Conservation (phyloP, 176 grass and related monocot species). For the Lolium rigidum region DNA sequence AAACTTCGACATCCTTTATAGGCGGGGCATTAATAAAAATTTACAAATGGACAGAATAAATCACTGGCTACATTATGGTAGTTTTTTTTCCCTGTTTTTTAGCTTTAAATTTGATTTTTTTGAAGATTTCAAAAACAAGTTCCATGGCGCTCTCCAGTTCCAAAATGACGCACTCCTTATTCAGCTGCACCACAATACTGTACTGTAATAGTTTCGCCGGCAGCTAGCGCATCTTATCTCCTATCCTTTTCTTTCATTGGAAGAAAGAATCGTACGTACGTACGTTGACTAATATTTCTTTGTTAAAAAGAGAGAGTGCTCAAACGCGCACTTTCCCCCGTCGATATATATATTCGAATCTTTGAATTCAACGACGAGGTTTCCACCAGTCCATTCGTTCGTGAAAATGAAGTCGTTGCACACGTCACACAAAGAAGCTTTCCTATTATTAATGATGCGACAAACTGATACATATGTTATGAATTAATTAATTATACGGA, state of each 20-base stretch:
- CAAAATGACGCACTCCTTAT: too few species aligned
- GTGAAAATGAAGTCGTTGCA: slow-evolving; percentile 9
- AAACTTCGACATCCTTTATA: too few species aligned
- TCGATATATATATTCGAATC: slow-evolving; percentile 19
- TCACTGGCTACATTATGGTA: too few species aligned
- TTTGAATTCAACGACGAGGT: slow-evolving; percentile 26
- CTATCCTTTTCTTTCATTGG: slow-evolving; percentile 49
- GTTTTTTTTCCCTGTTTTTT: too few species aligned
- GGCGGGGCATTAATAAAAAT: too few species aligned
- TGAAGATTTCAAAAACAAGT: too few species aligned
- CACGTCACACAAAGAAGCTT: slow-evolving; percentile 10
- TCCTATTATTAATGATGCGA: not conserved
- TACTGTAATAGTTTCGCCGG: not conserved
- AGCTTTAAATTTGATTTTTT: too few species aligned
- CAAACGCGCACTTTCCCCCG: slow-evolving; percentile 12
- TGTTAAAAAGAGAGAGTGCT: not conserved
- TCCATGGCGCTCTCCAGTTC: too few species aligned
- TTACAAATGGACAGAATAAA: too few species aligned
- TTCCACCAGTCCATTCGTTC: not conserved
- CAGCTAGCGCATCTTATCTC: not conserved
- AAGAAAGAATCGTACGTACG: slow-evolving; percentile 59
- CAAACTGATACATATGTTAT: not conserved
- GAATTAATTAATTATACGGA: not conserved
- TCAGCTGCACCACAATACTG: not conserved
- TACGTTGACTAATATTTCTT: not conserved